Conservation (phyloP, 441 rosid species). For the Breynia disticha region DNA sequence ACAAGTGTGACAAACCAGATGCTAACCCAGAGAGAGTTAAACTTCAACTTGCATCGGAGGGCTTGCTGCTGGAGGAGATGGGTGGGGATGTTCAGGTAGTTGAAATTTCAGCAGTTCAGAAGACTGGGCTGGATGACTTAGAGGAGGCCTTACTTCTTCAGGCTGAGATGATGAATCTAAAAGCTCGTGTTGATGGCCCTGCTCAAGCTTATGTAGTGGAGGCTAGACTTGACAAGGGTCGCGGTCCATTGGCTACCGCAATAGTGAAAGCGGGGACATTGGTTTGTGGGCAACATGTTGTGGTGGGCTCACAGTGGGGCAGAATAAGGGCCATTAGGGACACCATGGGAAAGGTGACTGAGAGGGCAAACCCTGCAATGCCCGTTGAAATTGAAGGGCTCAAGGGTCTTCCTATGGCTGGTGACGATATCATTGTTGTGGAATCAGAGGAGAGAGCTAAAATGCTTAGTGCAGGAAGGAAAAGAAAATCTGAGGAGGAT, state of each 20-base stretch:
- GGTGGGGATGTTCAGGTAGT: constrained; percentile 88
- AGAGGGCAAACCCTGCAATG: constrained; percentile 73
- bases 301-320: constrained; percentile 87
- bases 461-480: constrained; percentile 84
- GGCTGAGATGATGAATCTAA: constrained; percentile 84
- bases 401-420: constrained; percentile 91
- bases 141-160: constrained; percentile 87
- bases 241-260: constrained; percentile 78
- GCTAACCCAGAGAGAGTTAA: constrained; percentile 80
- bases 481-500: constrained; percentile 61
- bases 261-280: constrained; percentile 85
- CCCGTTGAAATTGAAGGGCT: constrained; percentile 87
- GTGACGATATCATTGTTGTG: constrained; percentile 84
- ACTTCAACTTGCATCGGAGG: constrained; percentile 75
- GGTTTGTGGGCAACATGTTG: constrained; percentile 69
- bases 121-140: constrained; percentile 65
- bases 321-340: constrained; percentile 81
- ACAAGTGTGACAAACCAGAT: constrained; percentile 85
- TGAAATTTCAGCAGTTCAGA: constrained; percentile 79
- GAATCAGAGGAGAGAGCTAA: constrained; percentile 85
- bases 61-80: constrained; percentile 76
- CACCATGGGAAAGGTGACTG: constrained; percentile 52
- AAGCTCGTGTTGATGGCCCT: constrained; percentile 77
- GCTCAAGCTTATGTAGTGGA: constrained; percentile 96
- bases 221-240: constrained; percentile 87